phyloP scores from a whole-genome alignment of 441 rosid genomes.

The Hypseocharis bilobata region DNA sequence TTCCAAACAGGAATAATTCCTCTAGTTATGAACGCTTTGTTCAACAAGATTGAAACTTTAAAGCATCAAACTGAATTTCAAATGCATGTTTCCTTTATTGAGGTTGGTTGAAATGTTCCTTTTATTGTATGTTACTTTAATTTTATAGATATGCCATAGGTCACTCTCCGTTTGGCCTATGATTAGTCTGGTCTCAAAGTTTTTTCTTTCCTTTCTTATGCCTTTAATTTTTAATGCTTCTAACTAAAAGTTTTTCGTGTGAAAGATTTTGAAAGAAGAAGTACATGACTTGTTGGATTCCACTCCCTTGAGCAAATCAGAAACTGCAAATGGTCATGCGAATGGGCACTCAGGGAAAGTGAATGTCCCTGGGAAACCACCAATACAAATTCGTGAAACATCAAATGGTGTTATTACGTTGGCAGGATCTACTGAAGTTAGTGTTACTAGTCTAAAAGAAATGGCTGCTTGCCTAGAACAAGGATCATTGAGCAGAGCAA shows the following conservation, averaged over 20 bases:
- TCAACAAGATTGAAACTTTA: constrained; percentile 63
- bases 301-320: constrained; percentile 46
- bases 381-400: constrained; percentile 91
- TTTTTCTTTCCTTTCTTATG: neutral
- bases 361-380: constrained; percentile 67
- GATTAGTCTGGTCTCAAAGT: neutral
- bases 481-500: constrained; percentile 86
- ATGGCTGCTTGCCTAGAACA: constrained; percentile 92
- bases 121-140: constrained; percentile 5
- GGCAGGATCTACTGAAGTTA: constrained; percentile 91
- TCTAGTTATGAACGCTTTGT: constrained; percentile 75
- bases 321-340: constrained; percentile 34
- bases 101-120: constrained; percentile 42
- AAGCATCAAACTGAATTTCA: constrained; percentile 78
- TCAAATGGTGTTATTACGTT: constrained; percentile 89
- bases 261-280: constrained; percentile 93
- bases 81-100: constrained; percentile 82
- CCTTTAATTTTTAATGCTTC: neutral
- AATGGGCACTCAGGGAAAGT: constrained; percentile 41
- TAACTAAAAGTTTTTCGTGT: constrained; percentile 25
- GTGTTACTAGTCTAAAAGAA: constrained; percentile 64
- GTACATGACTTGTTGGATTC: constrained; percentile 86
- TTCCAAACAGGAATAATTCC: constrained; percentile 68
- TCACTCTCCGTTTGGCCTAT: too few relatives aligned
- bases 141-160: constrained; percentile 7